phyloP scores from a whole-genome alignment of 805 yeast species.

The Yamadazyma kitorensis region DNA sequence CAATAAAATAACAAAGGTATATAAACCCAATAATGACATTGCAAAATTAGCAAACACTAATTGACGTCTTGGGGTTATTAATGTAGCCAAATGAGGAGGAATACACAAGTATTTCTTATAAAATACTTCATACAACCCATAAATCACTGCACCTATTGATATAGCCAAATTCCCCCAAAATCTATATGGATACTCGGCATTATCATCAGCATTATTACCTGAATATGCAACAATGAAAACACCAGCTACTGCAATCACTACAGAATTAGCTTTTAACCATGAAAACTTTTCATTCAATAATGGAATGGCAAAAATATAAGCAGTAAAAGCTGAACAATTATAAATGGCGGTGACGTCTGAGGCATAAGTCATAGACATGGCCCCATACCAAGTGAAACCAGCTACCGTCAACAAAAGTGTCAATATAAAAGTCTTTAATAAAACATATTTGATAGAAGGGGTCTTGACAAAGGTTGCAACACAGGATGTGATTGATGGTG shows the following conservation, averaged over 20 bases:
- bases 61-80: conserved; percentile 57
- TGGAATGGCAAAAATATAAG: conserved; percentile 79
- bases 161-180: conserved; percentile 69
- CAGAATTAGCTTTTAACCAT: conserved; percentile 63
- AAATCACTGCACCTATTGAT: conserved; percentile 68
- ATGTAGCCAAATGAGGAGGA: conserved; percentile 48
- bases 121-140: conserved; percentile 80
- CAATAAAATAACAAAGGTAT: conserved; percentile 51
- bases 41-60: conserved; percentile 78
- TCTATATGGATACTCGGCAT: conserved; percentile 52
- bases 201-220: conserved; percentile 30
- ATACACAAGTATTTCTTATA: conserved; percentile 78
- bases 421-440: conserved; percentile 41
- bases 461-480: conserved; percentile 36
- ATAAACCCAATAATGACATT: conserved; percentile 64
- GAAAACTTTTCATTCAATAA: conserved; percentile 64
- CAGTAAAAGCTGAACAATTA: conserved; percentile 87
- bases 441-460: conserved; percentile 49
- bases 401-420: conserved; percentile 66
- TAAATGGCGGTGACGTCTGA: conserved; percentile 88
- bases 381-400: conserved; percentile 82
- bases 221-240: conserved; percentile 78
- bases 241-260: conserved; percentile 67
- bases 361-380: conserved; percentile 78
- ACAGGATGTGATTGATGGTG: conserved; percentile 32